Evolutionary conservation across 352 stramenopile genomes (phyloP), one percentile per base, ranked within the genome.

Genomic region (Saprolegnia parasitica): DNA sequence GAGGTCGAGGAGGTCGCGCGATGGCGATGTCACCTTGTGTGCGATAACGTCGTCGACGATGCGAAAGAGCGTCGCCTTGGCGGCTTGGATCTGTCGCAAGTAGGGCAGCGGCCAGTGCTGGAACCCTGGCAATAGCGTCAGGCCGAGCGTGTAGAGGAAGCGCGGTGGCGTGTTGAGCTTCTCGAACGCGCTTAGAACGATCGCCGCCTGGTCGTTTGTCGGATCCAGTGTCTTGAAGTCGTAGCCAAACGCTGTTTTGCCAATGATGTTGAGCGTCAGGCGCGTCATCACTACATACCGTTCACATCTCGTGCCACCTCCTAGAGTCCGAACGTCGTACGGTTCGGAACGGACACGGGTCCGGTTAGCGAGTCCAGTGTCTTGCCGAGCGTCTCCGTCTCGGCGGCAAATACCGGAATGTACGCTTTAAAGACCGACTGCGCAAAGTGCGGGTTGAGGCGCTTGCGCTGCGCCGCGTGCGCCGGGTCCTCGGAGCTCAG

Each of bases 251-350:
- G 61, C 61, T 1, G 61, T 26, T 32, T 56, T 52, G 46, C 61
- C 61, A 57, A 67, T 67, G 39, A 67, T 57, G 32, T 67, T 47
- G 21, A 67, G n/a, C 24, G 61, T 67, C 11, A 67, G 40, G 21
- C 46, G 32, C 21, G 61, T 67, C 15, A 56, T 55, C 13, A 58
- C 61, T 67, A 56, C 13, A 26, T 5, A n/a, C 11, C 39, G 39
- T 8, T 46, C 8, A n/a, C 4, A 49, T 1, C 42, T n/a, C 13
- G 18, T 15, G 39, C 39, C 42, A 35, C 29, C 29, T 35, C 29
- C 29, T 35, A 35, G 42, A 49, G 42, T 4, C 42, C 4, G 42
- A n/a, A n/a, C 42, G 18, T 46, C 39, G 8, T 49, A 49, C 42
- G 8, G 18, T 49, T 8, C 13, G 42, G 42, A 49, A 49, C 18